Evolutionary conservation across 176 grass and related monocot genomes (phyloP), one percentile per base, ranked within the genome.

Genomic region (Poa pratensis): DNA sequence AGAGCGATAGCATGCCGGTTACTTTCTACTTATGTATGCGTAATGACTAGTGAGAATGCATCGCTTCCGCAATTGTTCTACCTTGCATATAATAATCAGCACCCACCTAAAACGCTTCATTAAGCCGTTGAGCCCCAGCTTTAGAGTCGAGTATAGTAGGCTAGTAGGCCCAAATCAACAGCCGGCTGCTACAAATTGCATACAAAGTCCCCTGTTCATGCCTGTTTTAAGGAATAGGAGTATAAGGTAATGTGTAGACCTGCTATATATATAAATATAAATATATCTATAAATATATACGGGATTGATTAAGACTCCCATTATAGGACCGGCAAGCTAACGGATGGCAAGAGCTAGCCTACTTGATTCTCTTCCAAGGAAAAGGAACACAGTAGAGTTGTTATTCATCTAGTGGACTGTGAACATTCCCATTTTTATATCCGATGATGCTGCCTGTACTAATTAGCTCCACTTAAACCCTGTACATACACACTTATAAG

Each of bases 271-370:
- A n/a, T n/a, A n/a, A n/a, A n/a, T n/a, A n/a, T n/a, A n/a, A n/a
- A n/a, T n/a, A n/a, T n/a, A n/a, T 46, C 66, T 79, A 55, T 35
- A 46, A 80, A 55, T 55, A 55, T 23, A 26, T 43, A 32, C 9
- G 11, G 18, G 23, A 45, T 57, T 84, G 84, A 67, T 84, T 80
- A 89, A 74, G 34, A 37, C 34, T 9, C 39, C 17, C 65, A 78
- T 51, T 35, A 17, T 28, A 32, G 9, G 77, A 75, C 77, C 3
- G 46, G 58, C 32, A 35, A 87, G 23, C 78, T 26, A 74, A 43
- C 58, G 30, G 85, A 87, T 75, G n/a, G 78, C 55, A 74, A 82
- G 69, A 34, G 57, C 63, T 81, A 81, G 69, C 57, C 78, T 87
- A 87, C 85, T 87, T 87, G 85, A 87, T 87, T 75, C 57, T 80